Conservation (phyloP, 257 asterid genomes). For the Plantago ovata region DNA sequence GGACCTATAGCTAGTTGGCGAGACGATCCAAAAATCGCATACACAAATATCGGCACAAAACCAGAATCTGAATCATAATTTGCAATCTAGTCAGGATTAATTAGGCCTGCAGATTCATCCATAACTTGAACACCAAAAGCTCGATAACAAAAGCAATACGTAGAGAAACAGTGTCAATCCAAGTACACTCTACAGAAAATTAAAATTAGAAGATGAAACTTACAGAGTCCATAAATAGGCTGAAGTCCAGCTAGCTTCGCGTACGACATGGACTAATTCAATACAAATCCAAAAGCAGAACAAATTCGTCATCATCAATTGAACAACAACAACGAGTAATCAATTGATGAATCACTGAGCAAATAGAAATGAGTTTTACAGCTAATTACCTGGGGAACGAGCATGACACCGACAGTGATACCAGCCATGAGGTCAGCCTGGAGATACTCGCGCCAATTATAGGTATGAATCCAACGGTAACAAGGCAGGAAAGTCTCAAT, state of each 20-base stretch:
- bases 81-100: slow-evolving; percentile 4
- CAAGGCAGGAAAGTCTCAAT: slow-evolving; percentile 74
- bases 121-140: slow-evolving; percentile 16
- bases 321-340: neutral
- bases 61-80: slow-evolving; percentile 75
- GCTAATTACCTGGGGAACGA: slow-evolving; percentile 82
- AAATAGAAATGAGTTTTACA: neutral
- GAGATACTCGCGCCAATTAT: slow-evolving; percentile 74
- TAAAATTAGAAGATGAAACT: too few species aligned
- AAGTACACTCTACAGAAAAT: neutral
- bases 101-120: slow-evolving; percentile 5
- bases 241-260: slow-evolving; percentile 99
- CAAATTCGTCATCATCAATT: slow-evolving; percentile 13
- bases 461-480: slow-evolving; percentile 84
- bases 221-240: slow-evolving; percentile 98
- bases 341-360: neutral
- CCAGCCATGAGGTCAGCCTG: slow-evolving; percentile 96
- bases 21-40: slow-evolving; percentile 92
- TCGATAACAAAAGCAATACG: neutral
- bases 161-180: neutral
- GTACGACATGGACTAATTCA: slow-evolving; percentile 91
- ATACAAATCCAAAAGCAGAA: slow-evolving; percentile 20
- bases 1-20: slow-evolving; percentile 99
- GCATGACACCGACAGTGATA: slow-evolving; percentile 95
- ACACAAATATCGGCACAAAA: slow-evolving; percentile 89